A percentile compares a stretch with the other conserved stretches of the same genome.
These are phyloP conservation scores for Penicillium sclerotigenum DNA, from an alignment of 2,329 filamentous ascomycete species.

Conservation along the genomic window DNA sequence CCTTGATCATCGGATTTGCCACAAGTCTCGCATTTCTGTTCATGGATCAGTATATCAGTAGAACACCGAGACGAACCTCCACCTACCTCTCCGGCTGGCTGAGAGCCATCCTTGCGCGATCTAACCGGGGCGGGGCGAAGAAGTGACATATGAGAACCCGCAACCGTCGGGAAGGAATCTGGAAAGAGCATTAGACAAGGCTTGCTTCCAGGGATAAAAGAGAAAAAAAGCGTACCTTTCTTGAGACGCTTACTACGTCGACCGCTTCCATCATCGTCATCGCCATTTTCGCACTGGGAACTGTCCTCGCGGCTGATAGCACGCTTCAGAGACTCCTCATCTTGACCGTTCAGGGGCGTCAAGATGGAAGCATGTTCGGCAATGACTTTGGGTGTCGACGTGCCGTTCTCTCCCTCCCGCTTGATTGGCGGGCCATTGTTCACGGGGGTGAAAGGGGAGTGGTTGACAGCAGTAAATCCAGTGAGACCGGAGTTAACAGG, in stretches of 20 bases:
- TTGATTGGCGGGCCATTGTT: slow-evolving; percentile 45
- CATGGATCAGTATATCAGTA: slow-evolving; percentile 28
- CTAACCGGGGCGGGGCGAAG: slow-evolving; percentile 74
- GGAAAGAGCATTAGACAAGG: slow-evolving; percentile 2
- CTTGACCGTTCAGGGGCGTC: slow-evolving; percentile 53
- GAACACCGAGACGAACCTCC: slow-evolving; percentile 5
- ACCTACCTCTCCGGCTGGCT: slow-evolving; percentile 58
- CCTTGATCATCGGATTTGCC: slow-evolving; percentile 71
- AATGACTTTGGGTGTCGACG: slow-evolving; percentile 60
- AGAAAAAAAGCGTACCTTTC: slow-evolving; percentile 59
- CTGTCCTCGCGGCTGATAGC: slow-evolving; percentile 62
- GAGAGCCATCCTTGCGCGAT: slow-evolving; percentile 52
- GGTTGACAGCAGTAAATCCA: slow-evolving; percentile 61
- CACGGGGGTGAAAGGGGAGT: slow-evolving; percentile 43
- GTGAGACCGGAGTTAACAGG: slow-evolving; percentile 62
- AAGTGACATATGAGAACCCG: slow-evolving; percentile 93
- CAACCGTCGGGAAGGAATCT: slow-evolving; percentile 68
- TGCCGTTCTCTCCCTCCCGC: slow-evolving; percentile 53
- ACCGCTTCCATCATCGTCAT: slow-evolving; percentile 62
- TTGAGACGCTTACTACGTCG: slow-evolving; percentile 90
- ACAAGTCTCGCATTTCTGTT: slow-evolving; percentile 79
- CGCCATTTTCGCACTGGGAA: slow-evolving; percentile 46
- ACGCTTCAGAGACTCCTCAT: slow-evolving; percentile 66
- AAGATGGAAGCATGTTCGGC: slow-evolving; percentile 63
- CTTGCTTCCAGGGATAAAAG: background rate